Percentiles rank a stretch among this genome's conserved stretches.
Conservation (phyloP, 768 basidiomycete species). For the Nidula microcarpa region DNA sequence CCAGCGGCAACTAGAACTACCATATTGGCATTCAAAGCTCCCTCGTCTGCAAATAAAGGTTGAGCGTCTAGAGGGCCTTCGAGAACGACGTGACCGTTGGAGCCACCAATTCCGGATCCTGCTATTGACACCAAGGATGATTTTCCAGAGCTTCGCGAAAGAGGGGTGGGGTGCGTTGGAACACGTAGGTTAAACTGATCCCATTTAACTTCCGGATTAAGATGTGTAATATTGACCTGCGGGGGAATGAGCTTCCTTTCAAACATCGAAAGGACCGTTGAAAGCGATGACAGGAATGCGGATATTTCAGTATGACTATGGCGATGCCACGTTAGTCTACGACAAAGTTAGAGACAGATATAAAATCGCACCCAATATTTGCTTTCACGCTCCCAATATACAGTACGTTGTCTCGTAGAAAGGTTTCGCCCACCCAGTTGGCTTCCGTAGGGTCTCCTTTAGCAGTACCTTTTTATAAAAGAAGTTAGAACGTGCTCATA, state of each 20-base stretch:
- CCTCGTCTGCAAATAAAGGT: too few species aligned
- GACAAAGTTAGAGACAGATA: too few species aligned
- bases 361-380: slow-evolving; percentile 16
- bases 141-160: slow-evolving; percentile 13
- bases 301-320: slow-evolving; percentile 36
- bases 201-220: slow-evolving; percentile 38
- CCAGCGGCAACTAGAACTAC: too few species aligned
- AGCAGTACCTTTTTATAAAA: too few species aligned
- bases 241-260: slow-evolving; percentile 32
- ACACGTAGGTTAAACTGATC: slow-evolving; percentile 30
- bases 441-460: slow-evolving; percentile 44
- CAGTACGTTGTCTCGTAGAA: slow-evolving; percentile 21
- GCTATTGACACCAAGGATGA: slow-evolving; percentile 34
- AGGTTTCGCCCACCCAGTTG: slow-evolving; percentile 35
- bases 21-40: too few species aligned
- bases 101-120: slow-evolving; percentile 43
- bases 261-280: slow-evolving; percentile 39
- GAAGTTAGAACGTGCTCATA: too few species aligned
- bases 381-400: slow-evolving; percentile 38
- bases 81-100: slow-evolving; percentile 38
- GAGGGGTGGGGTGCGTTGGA: slow-evolving; percentile 21
- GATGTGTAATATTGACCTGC: slow-evolving; percentile 27
- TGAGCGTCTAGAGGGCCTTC: slow-evolving; percentile 32
- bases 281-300: slow-evolving; percentile 40
- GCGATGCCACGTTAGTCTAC: too few species aligned